Evolutionary conservation across 2,329 filamentous ascomycete species (phyloP), one percentile per base, ranked within the genome.

Genomic region (Diaporthe ilicicola): DNA sequence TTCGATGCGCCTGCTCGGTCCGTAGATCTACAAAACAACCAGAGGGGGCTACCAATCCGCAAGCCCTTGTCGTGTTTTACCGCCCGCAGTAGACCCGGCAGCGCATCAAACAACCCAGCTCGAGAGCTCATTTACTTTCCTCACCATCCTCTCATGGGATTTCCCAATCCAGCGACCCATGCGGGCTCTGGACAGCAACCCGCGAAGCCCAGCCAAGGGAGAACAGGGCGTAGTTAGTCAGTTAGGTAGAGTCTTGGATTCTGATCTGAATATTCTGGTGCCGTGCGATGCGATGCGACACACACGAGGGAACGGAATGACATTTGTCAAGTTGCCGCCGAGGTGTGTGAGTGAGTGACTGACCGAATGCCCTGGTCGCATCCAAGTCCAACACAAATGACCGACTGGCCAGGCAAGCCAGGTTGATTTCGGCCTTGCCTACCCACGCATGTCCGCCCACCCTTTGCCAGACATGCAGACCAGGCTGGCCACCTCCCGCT

Each of bases 11-110:
- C 42, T 50, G 44, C 59, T 50, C 59, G 10, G 10, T 64, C 59
- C 59, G 42, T 64, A 64, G 59, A 64, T 50, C 59, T 64, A 44
- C 59, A 64, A 64, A 64, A 64, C 59, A 50, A 64, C 42, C 59
- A 37, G 17, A 37, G 59, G 46, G 13, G 59, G 24, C 42, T 64
- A 64, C 42, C 12, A 50, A 37, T 37, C 59, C 59, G 59, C 59
- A 48, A 64, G 29, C 44, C 22, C 59, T 44, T 64, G 59, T 64
- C 42, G 46, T 64, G 59, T 64, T 64, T 64, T 50, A 62, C 19
- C 32, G 42, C 27, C 37, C 48, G 59, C 59, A 62, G 59, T 62
- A 62, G 59, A 46, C 59, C 56, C 39, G 42, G 51, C 51, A 19
- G 56, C 39, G 56, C 56, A 62, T 62, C 56, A 62, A 62, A 62